Evolutionary conservation across 768 basidiomycete species (phyloP).

Genomic region (Coprinopsis marcescibilis): DNA sequence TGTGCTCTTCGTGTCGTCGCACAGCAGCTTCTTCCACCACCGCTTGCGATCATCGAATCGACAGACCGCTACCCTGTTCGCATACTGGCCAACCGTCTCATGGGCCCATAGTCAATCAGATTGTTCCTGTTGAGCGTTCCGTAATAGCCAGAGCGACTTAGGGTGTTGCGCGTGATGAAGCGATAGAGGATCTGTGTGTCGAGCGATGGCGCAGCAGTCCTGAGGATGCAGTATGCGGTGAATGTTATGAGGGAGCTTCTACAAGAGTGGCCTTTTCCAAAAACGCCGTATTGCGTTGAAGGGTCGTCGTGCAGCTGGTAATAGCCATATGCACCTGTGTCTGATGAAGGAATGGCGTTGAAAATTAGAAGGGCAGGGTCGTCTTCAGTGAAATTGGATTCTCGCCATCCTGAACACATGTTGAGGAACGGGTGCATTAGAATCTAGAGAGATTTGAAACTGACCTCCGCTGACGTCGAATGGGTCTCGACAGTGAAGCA

Average conservation of each 20-base stretch:
- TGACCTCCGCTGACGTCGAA: too few relatives aligned
- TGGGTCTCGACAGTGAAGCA: too few relatives aligned
- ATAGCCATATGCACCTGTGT: neutral
- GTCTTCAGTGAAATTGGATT: neutral
- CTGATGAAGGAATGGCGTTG: neutral
- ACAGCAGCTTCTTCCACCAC: constrained; percentile 1
- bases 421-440: too few relatives aligned
- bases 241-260: neutral
- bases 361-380: neutral
- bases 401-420: too few relatives aligned
- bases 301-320: neutral
- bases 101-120: neutral
- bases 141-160: too few relatives aligned
- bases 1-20: neutral
- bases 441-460: too few relatives aligned
- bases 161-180: neutral
- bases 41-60: neutral
- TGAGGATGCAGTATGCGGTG: constrained; percentile 1
- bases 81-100: neutral
- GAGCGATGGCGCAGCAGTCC: neutral
- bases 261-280: neutral
- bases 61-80: neutral
- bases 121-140: too few relatives aligned
- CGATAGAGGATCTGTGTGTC: neutral
- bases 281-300: neutral